phyloP scores from a whole-genome alignment of 2,329 filamentous ascomycete genomes.

The Bipolaris zeicola region DNA sequence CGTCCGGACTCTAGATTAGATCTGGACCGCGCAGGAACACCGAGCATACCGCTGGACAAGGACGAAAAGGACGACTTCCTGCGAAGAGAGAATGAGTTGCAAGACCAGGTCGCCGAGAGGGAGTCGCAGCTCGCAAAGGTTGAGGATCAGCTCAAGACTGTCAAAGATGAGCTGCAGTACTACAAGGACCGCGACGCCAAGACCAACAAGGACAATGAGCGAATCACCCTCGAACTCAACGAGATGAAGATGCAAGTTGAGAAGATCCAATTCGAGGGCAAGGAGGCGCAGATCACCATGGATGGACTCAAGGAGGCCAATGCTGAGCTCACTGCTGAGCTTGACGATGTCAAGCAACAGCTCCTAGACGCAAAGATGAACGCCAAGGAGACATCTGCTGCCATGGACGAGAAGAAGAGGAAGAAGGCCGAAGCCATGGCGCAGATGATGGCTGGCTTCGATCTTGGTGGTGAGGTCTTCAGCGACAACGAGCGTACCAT shows the following conservation, averaged over 20 bases:
- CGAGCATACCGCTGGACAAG: constrained; percentile 86
- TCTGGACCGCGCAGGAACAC: constrained; percentile 80
- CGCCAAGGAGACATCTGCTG: constrained; percentile 88
- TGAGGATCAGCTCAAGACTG: constrained; percentile 80
- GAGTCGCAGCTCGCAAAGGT: constrained; percentile 79
- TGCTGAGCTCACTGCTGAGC: constrained; percentile 83
- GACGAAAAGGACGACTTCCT: constrained; percentile 97
- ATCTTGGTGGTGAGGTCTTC: constrained; percentile 89
- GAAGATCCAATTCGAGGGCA: constrained; percentile 92
- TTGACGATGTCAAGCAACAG: constrained; percentile 96
- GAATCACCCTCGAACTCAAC: constrained; percentile 82
- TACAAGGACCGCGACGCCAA: constrained; percentile 86
- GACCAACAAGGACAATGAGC: constrained; percentile 88
- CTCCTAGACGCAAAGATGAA: constrained; percentile 95
- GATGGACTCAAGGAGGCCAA: constrained; percentile 97
- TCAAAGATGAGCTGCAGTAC: constrained; percentile 82
- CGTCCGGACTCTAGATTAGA: constrained; percentile 70
- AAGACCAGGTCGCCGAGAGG: constrained; percentile 93
- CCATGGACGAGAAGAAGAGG: constrained; percentile 95
- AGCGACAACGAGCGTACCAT: constrained; percentile 90
- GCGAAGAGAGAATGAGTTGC: constrained; percentile 91
- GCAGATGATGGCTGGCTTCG: constrained; percentile 99
- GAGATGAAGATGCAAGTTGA: constrained; percentile 97
- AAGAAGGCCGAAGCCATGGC: constrained; percentile 99
- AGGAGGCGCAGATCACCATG: constrained; percentile 97